Base-by-base conservation (phyloP, 805 yeast genomes). In the Starmerella potacharoeniae region DNA sequence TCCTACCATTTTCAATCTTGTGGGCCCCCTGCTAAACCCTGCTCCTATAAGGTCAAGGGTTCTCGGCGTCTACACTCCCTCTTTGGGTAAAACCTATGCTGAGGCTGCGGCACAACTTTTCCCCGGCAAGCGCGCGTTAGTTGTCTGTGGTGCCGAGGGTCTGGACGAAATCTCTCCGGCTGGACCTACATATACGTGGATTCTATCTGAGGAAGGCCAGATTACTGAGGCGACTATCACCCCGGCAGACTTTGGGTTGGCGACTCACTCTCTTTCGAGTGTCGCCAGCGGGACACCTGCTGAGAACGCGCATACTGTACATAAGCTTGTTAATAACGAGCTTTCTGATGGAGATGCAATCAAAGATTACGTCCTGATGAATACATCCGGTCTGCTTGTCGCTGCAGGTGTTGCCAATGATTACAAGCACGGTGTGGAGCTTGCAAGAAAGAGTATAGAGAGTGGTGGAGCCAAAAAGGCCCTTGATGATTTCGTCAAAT, bases 1-100 rank as follows among this genome's bases (percentile, higher is more conserved):
- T 10, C 97, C 97, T 2, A 84, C 97, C 1, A 86, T 93, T 29
- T 93, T 93, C 77, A 93, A 93, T 69, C 82, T 93, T 11, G 71
- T 93, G 56, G 99, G 99, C 0, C 99, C 99, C 1, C 71, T 93
- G 57, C 73, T 93, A 59, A 95, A 93, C 72, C 99, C 99, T 3
- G 86, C 87, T 8, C 89, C 89, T 1, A 72, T 80, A 28, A 77
- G 77, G 58, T 85, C 93, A 5, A 77, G 97, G 60, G 82, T 93
- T 14, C 74, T 93, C 46, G 99, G 99, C 45, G 98, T 93, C 1
- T 88, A 86, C 69, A 75, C 88, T 17, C 85, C 85, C 61, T 72
- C 72, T 7, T 70, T 93, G 59, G 99, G 97, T 5, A 80, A 76
- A 57, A 83, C 85, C 10, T 93, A 85, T 64, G 96, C 97, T 5